phyloP scores from a whole-genome alignment of 1,284 basidiomycete genomes.

The Boletellus dicymbophilus region DNA sequence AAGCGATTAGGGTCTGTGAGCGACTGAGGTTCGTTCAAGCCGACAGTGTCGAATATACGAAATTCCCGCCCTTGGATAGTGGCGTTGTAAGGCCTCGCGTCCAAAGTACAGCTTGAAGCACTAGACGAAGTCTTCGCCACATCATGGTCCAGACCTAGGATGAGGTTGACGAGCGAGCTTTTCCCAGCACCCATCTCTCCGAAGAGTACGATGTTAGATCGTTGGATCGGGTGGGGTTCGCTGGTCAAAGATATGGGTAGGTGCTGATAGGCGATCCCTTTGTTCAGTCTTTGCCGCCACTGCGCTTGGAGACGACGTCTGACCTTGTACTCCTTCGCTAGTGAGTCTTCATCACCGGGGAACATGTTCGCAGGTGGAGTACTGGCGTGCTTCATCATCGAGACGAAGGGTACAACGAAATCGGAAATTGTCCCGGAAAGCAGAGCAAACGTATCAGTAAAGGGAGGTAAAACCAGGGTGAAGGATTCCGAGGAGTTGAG shows the following conservation, averaged over 20 bases:
- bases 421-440: constrained; percentile 1
- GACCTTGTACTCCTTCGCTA: constrained; percentile 15
- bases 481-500: constrained; percentile 2
- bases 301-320: background rate
- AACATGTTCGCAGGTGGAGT: background rate
- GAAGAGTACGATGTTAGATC: constrained; percentile 26
- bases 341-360: background rate
- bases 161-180: constrained; percentile 32
- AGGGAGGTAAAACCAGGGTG: background rate
- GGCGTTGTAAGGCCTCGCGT: constrained; percentile 24
- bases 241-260: constrained; percentile 2
- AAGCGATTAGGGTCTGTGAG: constrained; percentile 29
- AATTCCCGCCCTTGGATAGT: constrained; percentile 23
- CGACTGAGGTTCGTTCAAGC: constrained; percentile 31
- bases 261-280: constrained; percentile 4
- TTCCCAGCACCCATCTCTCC: constrained; percentile 33
- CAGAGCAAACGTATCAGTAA: background rate
- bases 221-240: constrained; percentile 12
- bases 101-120: constrained; percentile 26
- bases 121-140: constrained; percentile 21
- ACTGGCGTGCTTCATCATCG: constrained; percentile 8
- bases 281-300: constrained; percentile 6
- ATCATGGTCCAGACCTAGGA: constrained; percentile 14
- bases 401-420: background rate
- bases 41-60: constrained; percentile 32